Base-by-base conservation (phyloP, 2,329 filamentous ascomycete species). In the Aplosporella prunicola region DNA sequence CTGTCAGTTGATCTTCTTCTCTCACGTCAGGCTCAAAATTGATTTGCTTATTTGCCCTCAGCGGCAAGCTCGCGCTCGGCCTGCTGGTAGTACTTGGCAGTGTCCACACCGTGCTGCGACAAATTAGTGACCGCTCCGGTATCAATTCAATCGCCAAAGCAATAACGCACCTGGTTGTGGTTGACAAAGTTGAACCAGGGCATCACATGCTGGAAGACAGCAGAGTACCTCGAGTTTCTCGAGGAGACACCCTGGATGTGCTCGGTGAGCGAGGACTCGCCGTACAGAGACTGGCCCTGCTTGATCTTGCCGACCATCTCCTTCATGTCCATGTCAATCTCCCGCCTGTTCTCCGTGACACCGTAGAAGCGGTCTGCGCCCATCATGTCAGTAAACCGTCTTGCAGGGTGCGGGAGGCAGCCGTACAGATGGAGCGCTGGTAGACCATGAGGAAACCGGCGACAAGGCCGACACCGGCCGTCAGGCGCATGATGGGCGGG, bases 141-240 rank as follows among this genome's bases (percentile, higher is more conserved):
- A 25, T 8, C n/a, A n/a, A 25, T n/a, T 25, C 9, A n/a, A 8
- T 9, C 23, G 23, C 23, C 23, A n/a, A 32, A 35, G n/a, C 23
- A 8, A n/a, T n/a, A n/a, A 51, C 62, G 49, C 53, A 73, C 71
- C 59, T 78, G 75, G 58, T 76, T 80, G 66, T 98, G 91, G 66
- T 98, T 96, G 56, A 94, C 89, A 66, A 98, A 82, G 71, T 98
- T 98, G 67, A 94, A 89, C 91, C 88, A 96, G 25, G 89, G 88
- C 40, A 98, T 67, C 38, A 89, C 76, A 56, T 87, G 82, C 47
- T 84, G 67, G 62, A 89, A 91, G 20, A 91, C 70, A 26, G 82
- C 82, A 24, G 84, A 80, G 70, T 94, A 96, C 57, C 91, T 75
- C 55, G 87, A 94, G 69, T 98, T 93, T 51, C 91, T 74, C 42